Percentiles rank a stretch among this genome's conserved stretches.
Conservation (phyloP, 2,329 filamentous ascomycete genomes). For the Calonectria pteridis region DNA sequence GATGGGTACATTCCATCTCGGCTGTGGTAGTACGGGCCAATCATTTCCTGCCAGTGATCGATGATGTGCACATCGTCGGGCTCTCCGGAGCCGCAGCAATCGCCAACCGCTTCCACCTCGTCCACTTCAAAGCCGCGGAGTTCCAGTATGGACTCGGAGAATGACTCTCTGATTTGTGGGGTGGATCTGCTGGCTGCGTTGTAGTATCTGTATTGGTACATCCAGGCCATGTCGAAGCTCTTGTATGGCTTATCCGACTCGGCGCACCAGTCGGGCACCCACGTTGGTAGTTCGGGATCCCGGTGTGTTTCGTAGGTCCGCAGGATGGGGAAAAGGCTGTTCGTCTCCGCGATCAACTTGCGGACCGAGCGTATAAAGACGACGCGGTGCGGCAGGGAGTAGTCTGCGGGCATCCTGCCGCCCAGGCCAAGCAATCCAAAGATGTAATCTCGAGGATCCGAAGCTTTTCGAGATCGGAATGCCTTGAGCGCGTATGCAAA, state of each 20-base stretch:
- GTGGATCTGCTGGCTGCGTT: neutral
- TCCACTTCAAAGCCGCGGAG: neutral
- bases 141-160: neutral
- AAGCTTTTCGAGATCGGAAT: neutral
- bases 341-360: neutral
- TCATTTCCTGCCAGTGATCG: neutral
- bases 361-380: neutral
- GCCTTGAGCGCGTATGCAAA: neutral
- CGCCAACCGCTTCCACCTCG: neutral
- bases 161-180: neutral
- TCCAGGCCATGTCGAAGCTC: neutral
- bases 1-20: neutral
- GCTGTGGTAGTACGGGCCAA: neutral
- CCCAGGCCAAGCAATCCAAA: neutral
- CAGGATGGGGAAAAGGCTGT: neutral
- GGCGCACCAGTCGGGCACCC: neutral
- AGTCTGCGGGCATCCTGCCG: neutral
- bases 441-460: neutral
- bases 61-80: neutral
- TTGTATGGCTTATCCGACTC: neutral
- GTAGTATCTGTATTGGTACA: constrained; percentile 6
- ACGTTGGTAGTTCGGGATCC: neutral
- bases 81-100: neutral
- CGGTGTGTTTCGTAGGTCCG: neutral
- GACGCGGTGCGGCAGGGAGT: neutral